Percentiles rank a stretch among this genome's conserved stretches.
These are phyloP conservation scores for Isabelozyma pseudorhagii DNA, from an alignment of 805 yeast genomes.

Conservation along the genomic window DNA sequence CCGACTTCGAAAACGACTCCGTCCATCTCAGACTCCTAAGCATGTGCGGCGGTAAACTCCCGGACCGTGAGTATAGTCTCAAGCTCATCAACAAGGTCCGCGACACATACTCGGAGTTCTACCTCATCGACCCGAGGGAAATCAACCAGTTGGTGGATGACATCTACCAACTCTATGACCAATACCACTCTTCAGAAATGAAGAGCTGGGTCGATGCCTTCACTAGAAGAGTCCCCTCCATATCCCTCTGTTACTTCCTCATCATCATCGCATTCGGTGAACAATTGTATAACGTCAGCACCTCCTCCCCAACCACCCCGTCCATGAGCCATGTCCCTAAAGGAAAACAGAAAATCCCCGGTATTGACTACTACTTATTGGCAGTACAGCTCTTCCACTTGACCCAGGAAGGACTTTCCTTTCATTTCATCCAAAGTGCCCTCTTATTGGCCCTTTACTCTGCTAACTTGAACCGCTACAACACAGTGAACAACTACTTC, in stretches of 20 bases:
- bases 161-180: constrained; percentile 11
- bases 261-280: constrained; percentile 36
- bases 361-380: constrained; percentile 27
- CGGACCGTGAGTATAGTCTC: constrained; percentile 20
- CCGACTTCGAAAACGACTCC: constrained; percentile 24
- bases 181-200: background rate
- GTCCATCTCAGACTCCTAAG: constrained; percentile 19
- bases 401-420: constrained; percentile 25
- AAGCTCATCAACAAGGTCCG: constrained; percentile 22
- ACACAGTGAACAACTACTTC: constrained; percentile 36
- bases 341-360: constrained; percentile 21
- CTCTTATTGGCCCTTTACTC: constrained; percentile 33
- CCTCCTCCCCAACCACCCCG: constrained; percentile 2
- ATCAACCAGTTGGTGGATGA: constrained; percentile 10
- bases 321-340: background rate
- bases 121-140: constrained; percentile 24
- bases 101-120: constrained; percentile 33
- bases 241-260: constrained; percentile 27
- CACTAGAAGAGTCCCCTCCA: background rate
- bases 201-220: background rate
- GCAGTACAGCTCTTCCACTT: constrained; percentile 31
- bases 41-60: constrained; percentile 18
- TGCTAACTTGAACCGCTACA: constrained; percentile 33
- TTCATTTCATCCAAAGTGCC: constrained; percentile 34
- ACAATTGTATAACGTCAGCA: constrained; percentile 17